These are phyloP conservation scores for Crotalaria pallida DNA, from an alignment of 306 rosid genomes.

Conservation along the genomic window DNA sequence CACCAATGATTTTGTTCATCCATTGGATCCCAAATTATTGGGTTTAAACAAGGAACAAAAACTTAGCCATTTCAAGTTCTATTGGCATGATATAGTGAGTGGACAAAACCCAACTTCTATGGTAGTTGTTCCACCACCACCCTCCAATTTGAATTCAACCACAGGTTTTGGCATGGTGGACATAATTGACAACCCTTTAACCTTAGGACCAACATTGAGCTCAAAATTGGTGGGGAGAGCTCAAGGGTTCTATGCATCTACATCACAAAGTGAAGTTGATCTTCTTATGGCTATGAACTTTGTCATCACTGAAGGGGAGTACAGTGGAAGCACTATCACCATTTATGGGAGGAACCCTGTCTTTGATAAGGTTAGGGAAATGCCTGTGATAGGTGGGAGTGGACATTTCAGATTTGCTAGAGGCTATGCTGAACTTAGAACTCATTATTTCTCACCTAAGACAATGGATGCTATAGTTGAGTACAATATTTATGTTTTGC, in stretches of 20 bases:
- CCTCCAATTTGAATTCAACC: neutral
- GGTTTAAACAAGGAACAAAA: slow-evolving; percentile 37
- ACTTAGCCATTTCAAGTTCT: slow-evolving; percentile 55
- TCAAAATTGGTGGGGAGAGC: slow-evolving; percentile 43
- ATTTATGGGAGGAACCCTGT: slow-evolving; percentile 60
- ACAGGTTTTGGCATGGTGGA: slow-evolving; percentile 28
- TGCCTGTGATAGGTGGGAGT: slow-evolving; percentile 85
- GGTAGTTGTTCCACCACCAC: slow-evolving; percentile 19
- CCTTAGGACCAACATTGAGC: slow-evolving; percentile 32
- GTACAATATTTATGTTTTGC: slow-evolving; percentile 47
- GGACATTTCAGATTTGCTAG: slow-evolving; percentile 70
- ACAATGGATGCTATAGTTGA: slow-evolving; percentile 52
- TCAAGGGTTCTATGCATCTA: slow-evolving; percentile 54
- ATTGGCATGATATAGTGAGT: slow-evolving; percentile 55
- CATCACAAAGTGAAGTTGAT: slow-evolving; percentile 38
- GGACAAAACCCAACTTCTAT: slow-evolving; percentile 37
- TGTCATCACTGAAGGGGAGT: slow-evolving; percentile 50
- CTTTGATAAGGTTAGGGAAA: slow-evolving; percentile 44
- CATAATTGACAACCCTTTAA: slow-evolving; percentile 40
- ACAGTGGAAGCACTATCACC: slow-evolving; percentile 63
- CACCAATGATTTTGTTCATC: slow-evolving; percentile 16
- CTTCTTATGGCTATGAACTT: slow-evolving; percentile 71
- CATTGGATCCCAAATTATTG: slow-evolving; percentile 22
- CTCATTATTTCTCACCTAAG: slow-evolving; percentile 5
- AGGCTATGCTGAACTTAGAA: slow-evolving; percentile 54